These are phyloP conservation scores for Leishmania aethiopica DNA, from an alignment of 208 protist genomes.

Conservation along the genomic window DNA sequence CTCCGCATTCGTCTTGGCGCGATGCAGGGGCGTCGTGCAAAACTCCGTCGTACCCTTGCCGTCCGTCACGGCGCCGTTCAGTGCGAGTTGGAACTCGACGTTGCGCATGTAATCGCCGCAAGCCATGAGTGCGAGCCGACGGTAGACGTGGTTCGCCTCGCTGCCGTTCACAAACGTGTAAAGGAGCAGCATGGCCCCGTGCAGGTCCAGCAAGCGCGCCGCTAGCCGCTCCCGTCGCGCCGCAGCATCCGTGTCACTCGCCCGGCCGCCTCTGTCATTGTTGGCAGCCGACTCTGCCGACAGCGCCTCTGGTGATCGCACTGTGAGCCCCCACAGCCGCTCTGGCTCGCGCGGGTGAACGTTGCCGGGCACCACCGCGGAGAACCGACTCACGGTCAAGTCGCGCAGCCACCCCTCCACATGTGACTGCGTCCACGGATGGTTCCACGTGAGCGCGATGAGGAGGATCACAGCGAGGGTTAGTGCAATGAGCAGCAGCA, in stretches of 20 bases:
- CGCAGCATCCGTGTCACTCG: background rate
- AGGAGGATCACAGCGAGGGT: background rate
- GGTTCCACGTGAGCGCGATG: slow-evolving; percentile 21
- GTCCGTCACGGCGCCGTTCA: slow-evolving; percentile 20
- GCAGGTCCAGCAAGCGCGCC: slow-evolving; percentile 18
- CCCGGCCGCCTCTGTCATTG: background rate
- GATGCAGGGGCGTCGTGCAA: slow-evolving; percentile 25
- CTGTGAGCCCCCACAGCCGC: slow-evolving; percentile 6
- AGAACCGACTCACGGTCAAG: background rate
- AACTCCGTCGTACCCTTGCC: slow-evolving; percentile 23
- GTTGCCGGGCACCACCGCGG: slow-evolving; percentile 13
- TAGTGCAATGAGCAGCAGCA: slow-evolving; percentile 17
- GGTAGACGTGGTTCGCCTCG: slow-evolving; percentile 75
- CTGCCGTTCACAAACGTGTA: slow-evolving; percentile 97
- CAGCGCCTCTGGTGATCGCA: slow-evolving; percentile 3
- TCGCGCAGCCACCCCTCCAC: slow-evolving; percentile 12
- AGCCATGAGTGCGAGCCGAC: slow-evolving; percentile 13
- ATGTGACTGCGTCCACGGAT: slow-evolving; percentile 14
- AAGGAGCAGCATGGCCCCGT: slow-evolving; percentile 85
- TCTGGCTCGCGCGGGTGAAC: slow-evolving; percentile 22
- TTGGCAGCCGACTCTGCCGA: background rate
- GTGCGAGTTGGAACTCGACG: slow-evolving; percentile 18
- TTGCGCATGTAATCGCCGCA: slow-evolving; percentile 17
- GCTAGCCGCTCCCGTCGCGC: background rate
- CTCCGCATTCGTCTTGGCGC: slow-evolving; percentile 21